Percentiles rank a stretch among this genome's conserved stretches.
Conservation (phyloP, 805 yeast species). For the Phaffomyces antillensis region DNA sequence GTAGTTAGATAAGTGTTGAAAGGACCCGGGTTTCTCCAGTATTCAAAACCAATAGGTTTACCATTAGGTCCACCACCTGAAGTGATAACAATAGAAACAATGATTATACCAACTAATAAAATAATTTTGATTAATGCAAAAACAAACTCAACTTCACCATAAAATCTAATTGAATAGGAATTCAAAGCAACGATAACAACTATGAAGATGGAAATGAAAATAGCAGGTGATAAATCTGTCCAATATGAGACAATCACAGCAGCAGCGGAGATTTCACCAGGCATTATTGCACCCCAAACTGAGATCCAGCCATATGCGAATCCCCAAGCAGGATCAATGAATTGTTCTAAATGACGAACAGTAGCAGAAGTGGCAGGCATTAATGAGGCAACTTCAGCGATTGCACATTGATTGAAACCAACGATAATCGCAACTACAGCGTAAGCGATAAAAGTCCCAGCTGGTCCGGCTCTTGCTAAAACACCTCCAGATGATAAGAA, state of each 20-base stretch:
- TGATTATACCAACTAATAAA: conserved; percentile 51
- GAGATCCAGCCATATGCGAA: conserved; percentile 40
- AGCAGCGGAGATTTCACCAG: conserved; percentile 38
- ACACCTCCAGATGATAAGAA: conserved; percentile 33
- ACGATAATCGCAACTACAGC: conserved; percentile 28
- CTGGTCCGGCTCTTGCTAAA: conserved; percentile 28
- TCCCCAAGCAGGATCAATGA: conserved; percentile 37
- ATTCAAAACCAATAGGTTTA: conserved; percentile 29
- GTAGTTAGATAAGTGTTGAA: conserved; percentile 12
- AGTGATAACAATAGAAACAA: conserved; percentile 46
- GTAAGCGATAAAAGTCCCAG: conserved; percentile 29
- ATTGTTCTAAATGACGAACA: conserved; percentile 29
- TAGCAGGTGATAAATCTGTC: conserved; percentile 36
- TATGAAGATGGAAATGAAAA: conserved; percentile 36
- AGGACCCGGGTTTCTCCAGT: conserved; percentile 19
- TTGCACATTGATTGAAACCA: conserved; percentile 33
- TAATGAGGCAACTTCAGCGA: conserved; percentile 31
- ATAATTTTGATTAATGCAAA: conserved; percentile 50
- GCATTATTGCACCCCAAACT: conserved; percentile 34
- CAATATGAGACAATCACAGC: conserved; percentile 40
- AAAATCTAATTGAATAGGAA: conserved; percentile 30
- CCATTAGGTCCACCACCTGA: conserved; percentile 54
- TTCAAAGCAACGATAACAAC: conserved; percentile 30
- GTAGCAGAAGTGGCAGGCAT: conserved; percentile 33
- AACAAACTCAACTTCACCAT: conserved; percentile 53